phyloP scores from a whole-genome alignment of 352 stramenopile genomes.

The Sclerospora graminicola region DNA sequence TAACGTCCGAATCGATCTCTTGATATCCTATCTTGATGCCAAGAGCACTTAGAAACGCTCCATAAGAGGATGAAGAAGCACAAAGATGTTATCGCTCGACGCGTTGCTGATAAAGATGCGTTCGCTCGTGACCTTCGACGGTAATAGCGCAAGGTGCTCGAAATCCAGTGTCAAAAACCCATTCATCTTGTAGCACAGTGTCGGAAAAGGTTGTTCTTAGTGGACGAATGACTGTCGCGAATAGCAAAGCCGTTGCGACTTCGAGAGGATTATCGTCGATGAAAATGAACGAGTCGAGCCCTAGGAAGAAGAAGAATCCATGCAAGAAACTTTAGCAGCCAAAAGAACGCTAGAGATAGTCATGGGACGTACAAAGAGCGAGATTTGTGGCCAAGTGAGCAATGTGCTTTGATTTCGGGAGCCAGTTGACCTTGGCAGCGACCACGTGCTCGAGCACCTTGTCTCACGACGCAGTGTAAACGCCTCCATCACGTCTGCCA shows the following conservation, averaged over 20 bases:
- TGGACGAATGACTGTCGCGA: too few species aligned
- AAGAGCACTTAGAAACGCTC: too few species aligned
- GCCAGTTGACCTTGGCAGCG: too few species aligned
- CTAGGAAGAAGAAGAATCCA: slow-evolving; percentile 10
- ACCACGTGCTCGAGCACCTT: slow-evolving; percentile 47
- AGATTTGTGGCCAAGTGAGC: slow-evolving; percentile 38
- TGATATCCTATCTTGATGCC: slow-evolving; percentile 62
- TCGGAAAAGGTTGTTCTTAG: slow-evolving; percentile 19
- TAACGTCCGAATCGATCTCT: slow-evolving; percentile 19
- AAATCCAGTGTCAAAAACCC: slow-evolving; percentile 36
- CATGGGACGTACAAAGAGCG: too few species aligned
- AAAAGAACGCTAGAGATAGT: too few species aligned
- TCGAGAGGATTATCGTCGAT: slow-evolving; percentile 68
- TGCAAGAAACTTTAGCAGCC: neutral
- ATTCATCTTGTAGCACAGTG: slow-evolving; percentile 33
- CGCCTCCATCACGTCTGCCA: slow-evolving; percentile 33
- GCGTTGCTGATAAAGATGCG: slow-evolving; percentile 51
- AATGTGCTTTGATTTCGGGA: slow-evolving; percentile 52
- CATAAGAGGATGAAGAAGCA: too few species aligned
- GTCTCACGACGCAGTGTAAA: slow-evolving; percentile 33
- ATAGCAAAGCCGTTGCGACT: slow-evolving; percentile 31
- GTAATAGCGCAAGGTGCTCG: too few species aligned
- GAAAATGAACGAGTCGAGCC: too few species aligned
- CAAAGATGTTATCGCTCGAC: slow-evolving; percentile 23
- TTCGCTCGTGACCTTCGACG: slow-evolving; percentile 38